These are phyloP conservation scores for Saccharomycopsis guyanensis DNA, from an alignment of 805 yeast genomes.

Conservation along the genomic window DNA sequence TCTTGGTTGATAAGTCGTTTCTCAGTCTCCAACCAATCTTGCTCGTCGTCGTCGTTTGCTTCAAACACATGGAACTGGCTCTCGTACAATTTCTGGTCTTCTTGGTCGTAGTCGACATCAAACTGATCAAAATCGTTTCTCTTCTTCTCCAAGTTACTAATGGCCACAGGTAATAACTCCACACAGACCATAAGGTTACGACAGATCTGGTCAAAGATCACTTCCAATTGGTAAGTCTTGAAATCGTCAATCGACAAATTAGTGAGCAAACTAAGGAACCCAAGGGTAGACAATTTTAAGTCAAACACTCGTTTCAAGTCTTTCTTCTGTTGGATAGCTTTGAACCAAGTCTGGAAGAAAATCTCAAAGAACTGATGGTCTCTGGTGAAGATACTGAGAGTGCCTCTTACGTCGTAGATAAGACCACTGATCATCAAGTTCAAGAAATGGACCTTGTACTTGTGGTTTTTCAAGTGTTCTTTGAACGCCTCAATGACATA, in stretches of 20 bases:
- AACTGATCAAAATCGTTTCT: conserved; percentile 45
- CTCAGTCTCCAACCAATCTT: conserved; percentile 18
- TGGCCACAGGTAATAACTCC: conserved; percentile 63
- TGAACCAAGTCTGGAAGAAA: conserved; percentile 61
- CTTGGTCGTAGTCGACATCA: conserved; percentile 24
- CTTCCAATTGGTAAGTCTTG: conserved; percentile 29
- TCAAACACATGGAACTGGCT: conserved; percentile 28
- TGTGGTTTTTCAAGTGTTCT: neutral
- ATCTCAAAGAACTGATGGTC: conserved; percentile 36
- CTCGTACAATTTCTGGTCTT: conserved; percentile 25
- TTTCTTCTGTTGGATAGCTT: conserved; percentile 27
- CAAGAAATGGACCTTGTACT: conserved; percentile 6
- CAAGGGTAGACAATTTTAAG: conserved; percentile 66
- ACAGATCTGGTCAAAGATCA: conserved; percentile 42
- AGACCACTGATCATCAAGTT: conserved; percentile 50
- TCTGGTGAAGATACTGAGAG: conserved; percentile 42
- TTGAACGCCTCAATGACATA: conserved; percentile 1
- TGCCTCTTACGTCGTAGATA: conserved; percentile 47
- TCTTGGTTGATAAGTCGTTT: conserved; percentile 2
- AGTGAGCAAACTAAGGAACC: conserved; percentile 45
- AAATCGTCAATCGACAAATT: conserved; percentile 27
- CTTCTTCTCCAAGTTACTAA: conserved; percentile 53
- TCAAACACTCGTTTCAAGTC: conserved; percentile 65
- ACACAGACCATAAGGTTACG: conserved; percentile 43
- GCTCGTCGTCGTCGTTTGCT: conserved; percentile 26